Base-by-base conservation (phyloP, 495 filamentous ascomycete genomes). In the Chaetomidium leptoderma region DNA sequence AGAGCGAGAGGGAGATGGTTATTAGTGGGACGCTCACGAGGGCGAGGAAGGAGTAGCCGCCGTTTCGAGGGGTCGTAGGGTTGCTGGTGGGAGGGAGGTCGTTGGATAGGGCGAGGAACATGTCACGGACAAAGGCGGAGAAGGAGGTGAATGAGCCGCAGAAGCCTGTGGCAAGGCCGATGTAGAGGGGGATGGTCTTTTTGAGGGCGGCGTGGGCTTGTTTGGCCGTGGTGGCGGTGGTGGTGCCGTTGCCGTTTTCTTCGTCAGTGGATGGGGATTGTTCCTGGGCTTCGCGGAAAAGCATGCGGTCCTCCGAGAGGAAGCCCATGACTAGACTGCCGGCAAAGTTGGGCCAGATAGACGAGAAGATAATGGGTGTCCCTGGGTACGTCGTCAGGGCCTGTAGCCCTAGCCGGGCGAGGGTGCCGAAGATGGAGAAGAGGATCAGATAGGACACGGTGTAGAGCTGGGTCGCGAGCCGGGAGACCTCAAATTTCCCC, bases 141-240 rank as follows among this genome's bases (percentile, higher is more conserved):
- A 97, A 97, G 36, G 86, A 90, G 4, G 93, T 97, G 51, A 93
- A 86, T 63, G 85, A 91, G 53, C 93, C 93, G 70, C 93, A 97
- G 74, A 95, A 97, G 13, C 93, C 93, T 3, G 90, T 95, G 0
- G 92, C 84, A 1, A 98, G 83, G 19, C 93, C 93, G 55, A 97
- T 89, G 68, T 93, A 97, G 0, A 96, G 78, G 0, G 92, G 91
- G 43, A 93, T 86, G 3, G 88, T 86, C 72, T 93, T 95, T 92
- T 95, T 40, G 39, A 75, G 69, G 37, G 79, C 66, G 33, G 73
- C 72, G 61, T 89, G 81, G 19, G 73, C 53, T 58, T 81, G 78
- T 42, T 78, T 79, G 23, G 69, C 68, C 33, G 42, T 49, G 40
- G 60, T 30, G 4, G 66, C 32, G 61, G 58, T 55, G 37, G 42